A percentile compares a stretch with the other conserved stretches of the same genome.
phyloP scores from a whole-genome alignment of 208 protist genomes.

The Trypanosoma mega region DNA sequence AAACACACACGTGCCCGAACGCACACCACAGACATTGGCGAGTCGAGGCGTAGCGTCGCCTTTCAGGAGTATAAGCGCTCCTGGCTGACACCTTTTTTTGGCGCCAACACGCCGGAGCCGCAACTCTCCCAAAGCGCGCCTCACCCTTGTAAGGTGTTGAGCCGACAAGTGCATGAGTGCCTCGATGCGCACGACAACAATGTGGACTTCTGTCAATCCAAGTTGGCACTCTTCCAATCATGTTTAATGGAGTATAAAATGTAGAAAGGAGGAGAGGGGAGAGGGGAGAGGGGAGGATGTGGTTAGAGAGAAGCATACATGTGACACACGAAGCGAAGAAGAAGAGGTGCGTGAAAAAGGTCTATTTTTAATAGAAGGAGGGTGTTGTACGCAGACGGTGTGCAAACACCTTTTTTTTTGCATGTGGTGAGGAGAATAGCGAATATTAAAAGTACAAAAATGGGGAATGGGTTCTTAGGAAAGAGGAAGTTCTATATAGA shows the following conservation, averaged over 20 bases:
- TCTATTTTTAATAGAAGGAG: too few relatives aligned
- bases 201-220: conserved; percentile 67
- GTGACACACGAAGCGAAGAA: too few relatives aligned
- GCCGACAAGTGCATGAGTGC: conserved; percentile 62
- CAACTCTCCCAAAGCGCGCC: conserved; percentile 13
- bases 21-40: conserved; percentile 31
- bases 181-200: conserved; percentile 57
- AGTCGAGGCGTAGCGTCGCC: conserved; percentile 30
- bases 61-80: conserved; percentile 56
- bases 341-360: too few relatives aligned
- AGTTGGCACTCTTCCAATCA: conserved; percentile 57
- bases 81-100: conserved; percentile 77
- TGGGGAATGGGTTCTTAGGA: too few relatives aligned
- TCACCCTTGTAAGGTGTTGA: conserved; percentile 68
- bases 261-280: conserved; percentile 16
- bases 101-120: conserved; percentile 59
- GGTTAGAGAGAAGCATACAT: background rate
- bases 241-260: conserved; percentile 72
- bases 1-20: conserved; percentile 35
- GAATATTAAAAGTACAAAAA: too few relatives aligned
- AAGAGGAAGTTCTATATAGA: too few relatives aligned
- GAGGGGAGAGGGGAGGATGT: background rate
- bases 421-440: too few relatives aligned
- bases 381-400: too few relatives aligned
- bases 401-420: too few relatives aligned